Base-by-base conservation (phyloP, 2,329 filamentous ascomycete genomes). In the Fusarium illudens region DNA sequence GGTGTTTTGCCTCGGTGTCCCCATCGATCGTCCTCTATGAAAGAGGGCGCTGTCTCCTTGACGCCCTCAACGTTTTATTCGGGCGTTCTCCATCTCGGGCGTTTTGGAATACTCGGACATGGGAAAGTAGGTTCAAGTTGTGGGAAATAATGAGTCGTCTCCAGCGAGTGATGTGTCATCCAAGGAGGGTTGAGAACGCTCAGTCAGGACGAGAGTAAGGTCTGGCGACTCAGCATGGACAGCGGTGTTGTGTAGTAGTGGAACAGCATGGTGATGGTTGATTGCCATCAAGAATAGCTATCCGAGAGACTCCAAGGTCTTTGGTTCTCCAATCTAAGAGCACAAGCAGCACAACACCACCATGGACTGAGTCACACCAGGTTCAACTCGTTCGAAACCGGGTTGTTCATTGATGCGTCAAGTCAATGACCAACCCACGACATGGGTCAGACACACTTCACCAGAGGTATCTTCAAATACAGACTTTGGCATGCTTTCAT, bases 401-500 rank as follows among this genome's bases (percentile, higher is more conserved):
- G 44, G 27, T 49, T 30, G 44, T 63, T 69, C 46, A 57, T 66
- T 59, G 53, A 50, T 59, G 57, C 48, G 36, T 48, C 58, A 39
- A 49, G 17, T 56, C 51, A 51, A 55, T 30, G 33, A 42, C 50
- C 33, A 34, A 50, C 46, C 58, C 51, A 33, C 30, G 30, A 48
- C 22, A 58, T 32, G 53, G 39, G 27, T 60, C 46, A 50, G 46
- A 58, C 51, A 54, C 39, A 71, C 20, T 58, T 73, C 70, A 74
- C 70, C 53, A 53, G 27, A 65, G 58, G 62, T 49, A 69, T 71
- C 64, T 67, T 73, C 60, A 62, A 63, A 55, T 71, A 62, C 60
- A 71, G 49, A 65, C 61, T 52, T 52, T 42, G 52, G 56, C 48
- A 63, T 73, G 66, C 70, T 44, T 71, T 72, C 70, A 72, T 71